A percentile compares a stretch with the other conserved stretches of the same genome.
These are phyloP conservation scores for Papiliotrema fonsecae DNA, from an alignment of 1,284 basidiomycete species.

Conservation along the genomic window DNA sequence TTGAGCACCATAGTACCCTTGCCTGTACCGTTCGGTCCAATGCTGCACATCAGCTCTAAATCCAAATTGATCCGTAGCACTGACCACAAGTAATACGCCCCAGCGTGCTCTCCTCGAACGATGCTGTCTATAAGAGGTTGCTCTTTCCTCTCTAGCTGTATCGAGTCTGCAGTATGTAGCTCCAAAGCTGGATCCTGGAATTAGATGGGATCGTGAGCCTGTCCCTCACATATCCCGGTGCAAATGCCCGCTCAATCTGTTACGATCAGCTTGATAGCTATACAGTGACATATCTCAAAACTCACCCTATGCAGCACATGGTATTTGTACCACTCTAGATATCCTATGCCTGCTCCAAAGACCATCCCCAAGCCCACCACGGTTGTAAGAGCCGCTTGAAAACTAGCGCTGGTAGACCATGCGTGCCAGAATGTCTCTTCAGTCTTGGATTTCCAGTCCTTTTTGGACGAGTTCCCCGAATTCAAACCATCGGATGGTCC, in stretches of 20 bases:
- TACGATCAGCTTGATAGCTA: neutral
- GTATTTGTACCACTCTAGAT: constrained; percentile 72
- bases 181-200: constrained; percentile 74
- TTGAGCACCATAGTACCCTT: constrained; percentile 79
- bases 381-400: constrained; percentile 46
- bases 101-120: constrained; percentile 63
- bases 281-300: neutral
- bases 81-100: constrained; percentile 69
- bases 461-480: neutral
- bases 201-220: constrained; percentile 7
- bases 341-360: constrained; percentile 56
- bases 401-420: constrained; percentile 36
- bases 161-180: constrained; percentile 54
- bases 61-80: constrained; percentile 41
- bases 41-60: neutral
- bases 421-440: constrained; percentile 27
- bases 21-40: constrained; percentile 44
- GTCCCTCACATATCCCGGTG: constrained; percentile 35
- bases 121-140: constrained; percentile 72
- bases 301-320: constrained; percentile 69
- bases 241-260: constrained; percentile 44
- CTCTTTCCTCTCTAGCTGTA: constrained; percentile 64
- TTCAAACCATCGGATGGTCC: constrained; percentile 24
- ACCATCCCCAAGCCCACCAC: constrained; percentile 45
- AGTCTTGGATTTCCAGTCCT: constrained; percentile 1